phyloP scores from a whole-genome alignment of 805 yeast species.

The Kockiozyma suomiensis region DNA sequence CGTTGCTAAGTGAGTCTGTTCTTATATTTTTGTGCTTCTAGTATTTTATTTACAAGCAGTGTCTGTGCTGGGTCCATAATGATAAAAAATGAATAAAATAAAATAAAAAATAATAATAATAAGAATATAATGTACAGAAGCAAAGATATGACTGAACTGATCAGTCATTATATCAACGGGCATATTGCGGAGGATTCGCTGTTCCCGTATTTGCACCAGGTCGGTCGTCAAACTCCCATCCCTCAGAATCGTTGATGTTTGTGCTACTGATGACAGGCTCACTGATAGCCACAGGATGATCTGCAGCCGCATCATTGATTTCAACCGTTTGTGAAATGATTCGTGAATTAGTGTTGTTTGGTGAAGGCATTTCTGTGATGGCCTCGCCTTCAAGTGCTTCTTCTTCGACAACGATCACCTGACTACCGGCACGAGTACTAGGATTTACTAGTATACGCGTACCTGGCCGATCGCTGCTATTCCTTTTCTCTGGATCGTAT shows the following conservation, averaged over 20 bases:
- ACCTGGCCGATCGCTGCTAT: background rate
- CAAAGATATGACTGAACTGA: background rate
- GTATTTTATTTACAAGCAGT: background rate
- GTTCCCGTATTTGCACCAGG: background rate
- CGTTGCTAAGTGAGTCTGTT: background rate
- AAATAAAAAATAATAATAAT: background rate
- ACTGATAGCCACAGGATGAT: conserved; percentile 7
- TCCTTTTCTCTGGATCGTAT: background rate
- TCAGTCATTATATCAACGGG: background rate
- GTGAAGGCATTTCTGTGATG: background rate
- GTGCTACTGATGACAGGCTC: conserved; percentile 16
- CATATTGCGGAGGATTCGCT: background rate
- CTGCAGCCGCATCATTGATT: conserved; percentile 3
- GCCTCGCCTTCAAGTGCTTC: background rate
- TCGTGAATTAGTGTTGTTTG: background rate
- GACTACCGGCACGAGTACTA: background rate
- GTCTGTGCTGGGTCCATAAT: background rate
- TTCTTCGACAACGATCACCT: conserved; percentile 16
- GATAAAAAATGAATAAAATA: too few species aligned
- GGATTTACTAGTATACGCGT: background rate
- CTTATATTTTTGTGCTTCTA: background rate
- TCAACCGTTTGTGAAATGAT: conserved; percentile 7
- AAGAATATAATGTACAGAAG: background rate
- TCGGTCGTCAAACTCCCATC: conserved; percentile 27
- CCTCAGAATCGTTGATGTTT: conserved; percentile 18